A percentile compares a stretch with the other conserved stretches of the same genome.
phyloP scores from a whole-genome alignment of 768 basidiomycete species.

The Russula olivacea region DNA sequence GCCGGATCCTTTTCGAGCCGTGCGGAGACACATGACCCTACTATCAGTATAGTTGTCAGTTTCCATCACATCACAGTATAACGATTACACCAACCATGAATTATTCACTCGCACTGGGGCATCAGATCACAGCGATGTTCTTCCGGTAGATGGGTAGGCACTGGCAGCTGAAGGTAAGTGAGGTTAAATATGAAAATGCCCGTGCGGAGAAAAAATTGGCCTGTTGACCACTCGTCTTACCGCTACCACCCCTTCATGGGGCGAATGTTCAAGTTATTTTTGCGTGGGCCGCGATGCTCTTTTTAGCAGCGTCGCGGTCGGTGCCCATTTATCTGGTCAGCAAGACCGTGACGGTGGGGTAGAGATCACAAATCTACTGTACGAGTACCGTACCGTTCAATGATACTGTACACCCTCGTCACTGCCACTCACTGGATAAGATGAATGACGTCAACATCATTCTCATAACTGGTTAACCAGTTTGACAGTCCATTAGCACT shows the following conservation, averaged over 20 bases:
- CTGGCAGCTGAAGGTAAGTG: too few species aligned
- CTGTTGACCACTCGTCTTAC: background rate
- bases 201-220: background rate
- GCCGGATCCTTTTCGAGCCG: background rate
- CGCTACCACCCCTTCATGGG: background rate
- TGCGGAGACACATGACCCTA: too few species aligned
- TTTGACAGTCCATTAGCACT: background rate
- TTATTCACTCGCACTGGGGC: background rate
- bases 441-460: conserved; percentile 2
- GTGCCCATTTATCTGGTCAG: background rate
- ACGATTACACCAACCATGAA: background rate
- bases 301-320: background rate
- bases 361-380: background rate
- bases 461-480: background rate
- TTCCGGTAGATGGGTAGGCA: background rate
- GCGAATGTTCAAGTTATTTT: background rate
- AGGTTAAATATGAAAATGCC: too few species aligned
- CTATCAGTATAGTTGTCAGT: too few species aligned
- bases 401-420: background rate
- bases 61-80: too few species aligned
- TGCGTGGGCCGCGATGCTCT: background rate
- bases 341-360: too few species aligned
- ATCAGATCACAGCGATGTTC: background rate
- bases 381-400: background rate
- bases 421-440: too few species aligned